Evolutionary conservation across 345 rosid species (phyloP), one percentile per base, ranked within the genome.

Genomic region (Passiflora organensis): DNA sequence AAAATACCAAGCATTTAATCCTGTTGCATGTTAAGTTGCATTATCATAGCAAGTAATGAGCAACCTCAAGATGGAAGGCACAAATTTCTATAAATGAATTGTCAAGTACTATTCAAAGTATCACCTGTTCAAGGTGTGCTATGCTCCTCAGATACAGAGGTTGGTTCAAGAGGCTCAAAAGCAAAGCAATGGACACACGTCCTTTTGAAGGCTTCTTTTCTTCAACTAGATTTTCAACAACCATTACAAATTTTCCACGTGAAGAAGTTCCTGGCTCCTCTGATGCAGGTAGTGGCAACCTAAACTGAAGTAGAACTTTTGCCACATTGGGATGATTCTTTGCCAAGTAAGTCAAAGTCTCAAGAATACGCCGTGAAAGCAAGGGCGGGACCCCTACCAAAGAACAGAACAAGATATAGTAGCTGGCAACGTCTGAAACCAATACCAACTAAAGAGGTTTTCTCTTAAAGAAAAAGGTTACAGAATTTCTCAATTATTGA

Each of bases 121-220:
- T 56, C 57, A 88, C 98, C 98, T 85, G 98, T 70, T 91, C 98
- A 60, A 91, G 95, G 77, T 88, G 98, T 43, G 96, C 93, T 56
- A 91, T 67, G 56, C 98, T 91, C 80, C 98, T 86, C 73, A 82
- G 57, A 67, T 91, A 91, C 45, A 91, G 86, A 47, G 98, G 93
- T 67, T 88, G 95, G 66, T 80, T 86, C 74, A 91, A 72, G 75
- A 91, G 96, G 74, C 88, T 80, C 69, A 91, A 72, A 56, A 91
- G 98, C 75, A 88, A 63, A 20, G 80, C 83, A 49, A 91, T 70
- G 10, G 95, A 82, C 61, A 78, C 53, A 68, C 55, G 72, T 65
- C 72, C 93, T 5, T 72, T 75, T 64, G 70, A 69, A 43, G 63
- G 58, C 67, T 69, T 72, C 69, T 57, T 56, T 58, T 18, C 38